Percentiles rank a stretch among this genome's conserved stretches.
phyloP scores from a whole-genome alignment of 306 rosid genomes.

The Vicia faba region DNA sequence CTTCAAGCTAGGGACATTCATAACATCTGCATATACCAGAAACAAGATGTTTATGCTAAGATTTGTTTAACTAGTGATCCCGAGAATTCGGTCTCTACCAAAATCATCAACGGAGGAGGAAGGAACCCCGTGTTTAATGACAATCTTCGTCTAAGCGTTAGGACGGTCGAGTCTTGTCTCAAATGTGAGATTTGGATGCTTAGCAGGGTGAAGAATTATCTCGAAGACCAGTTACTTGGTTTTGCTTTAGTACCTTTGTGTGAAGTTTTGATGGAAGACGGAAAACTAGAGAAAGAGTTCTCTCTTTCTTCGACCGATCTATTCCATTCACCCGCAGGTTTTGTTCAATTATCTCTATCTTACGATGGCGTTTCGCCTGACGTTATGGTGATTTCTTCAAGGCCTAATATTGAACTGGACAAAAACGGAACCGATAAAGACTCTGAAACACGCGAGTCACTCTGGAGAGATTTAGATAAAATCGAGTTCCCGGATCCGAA shows the following conservation, averaged over 20 bases:
- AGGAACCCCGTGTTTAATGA: conserved; percentile 89
- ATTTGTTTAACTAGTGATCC: conserved; percentile 71
- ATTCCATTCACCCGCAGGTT: conserved; percentile 91
- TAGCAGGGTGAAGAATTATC: conserved; percentile 93
- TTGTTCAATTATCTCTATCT: conserved; percentile 68
- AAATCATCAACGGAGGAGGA: conserved; percentile 93
- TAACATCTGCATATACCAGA: conserved; percentile 94
- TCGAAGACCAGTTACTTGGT: conserved; percentile 95
- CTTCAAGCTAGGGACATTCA: conserved; percentile 93
- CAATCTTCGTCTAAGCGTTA: conserved; percentile 60
- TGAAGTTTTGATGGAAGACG: conserved; percentile 60
- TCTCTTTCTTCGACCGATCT: conserved; percentile 89
- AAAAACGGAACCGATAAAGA: conserved; percentile 45
- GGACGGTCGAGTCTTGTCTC: conserved; percentile 58
- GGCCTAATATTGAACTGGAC: conserved; percentile 31
- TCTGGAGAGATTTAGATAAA: conserved; percentile 65
- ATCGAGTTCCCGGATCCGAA: conserved; percentile 88
- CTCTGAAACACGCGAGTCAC: conserved; percentile 49
- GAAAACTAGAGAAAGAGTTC: conserved; percentile 87
- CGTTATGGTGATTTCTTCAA: conserved; percentile 52
- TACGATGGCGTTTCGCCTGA: conserved; percentile 76
- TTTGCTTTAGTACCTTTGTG: conserved; percentile 86
- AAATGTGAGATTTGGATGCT: conserved; percentile 98
- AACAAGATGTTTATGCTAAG: conserved; percentile 98
- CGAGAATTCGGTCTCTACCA: conserved; percentile 63